These are phyloP conservation scores for Conoideocrella luteorostrata DNA, from an alignment of 2,329 filamentous ascomycete genomes.

Conservation along the genomic window DNA sequence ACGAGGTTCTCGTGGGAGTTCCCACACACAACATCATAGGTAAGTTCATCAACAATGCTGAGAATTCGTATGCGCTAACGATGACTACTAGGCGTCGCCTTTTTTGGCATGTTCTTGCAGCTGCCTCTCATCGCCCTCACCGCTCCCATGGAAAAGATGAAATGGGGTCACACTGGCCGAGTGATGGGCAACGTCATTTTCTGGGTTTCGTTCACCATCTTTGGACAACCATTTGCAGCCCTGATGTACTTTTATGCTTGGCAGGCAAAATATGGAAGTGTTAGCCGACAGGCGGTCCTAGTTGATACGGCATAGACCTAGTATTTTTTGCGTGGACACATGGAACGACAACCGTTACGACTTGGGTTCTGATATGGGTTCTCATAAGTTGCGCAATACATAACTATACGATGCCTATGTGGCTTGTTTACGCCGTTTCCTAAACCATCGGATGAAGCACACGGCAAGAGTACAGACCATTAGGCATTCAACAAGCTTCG, in stretches of 20 bases:
- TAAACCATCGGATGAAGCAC: no score
- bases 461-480: no score
- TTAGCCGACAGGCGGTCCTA: constrained; percentile 42
- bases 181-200: constrained; percentile 90
- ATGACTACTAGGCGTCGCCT: constrained; percentile 67
- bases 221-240: constrained; percentile 89
- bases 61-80: constrained; percentile 10
- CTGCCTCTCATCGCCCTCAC: constrained; percentile 82
- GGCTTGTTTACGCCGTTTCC: no score
- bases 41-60: constrained; percentile 31
- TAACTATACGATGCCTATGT: constrained; percentile 1
- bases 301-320: not conserved
- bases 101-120: constrained; percentile 89
- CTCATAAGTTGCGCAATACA: not conserved
- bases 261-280: constrained; percentile 94
- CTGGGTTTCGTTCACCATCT: constrained; percentile 92
- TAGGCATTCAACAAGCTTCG: no score
- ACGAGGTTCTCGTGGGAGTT: constrained; percentile 87
- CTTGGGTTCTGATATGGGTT: not conserved
- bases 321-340: not conserved
- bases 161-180: constrained; percentile 62
- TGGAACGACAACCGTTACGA: not conserved
- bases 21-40: constrained; percentile 91
- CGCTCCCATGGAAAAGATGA: constrained; percentile 69
- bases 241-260: constrained; percentile 96